Evolutionary conservation across 2,329 filamentous ascomycete genomes (phyloP).

Genomic region (Fusarium sp.): DNA sequence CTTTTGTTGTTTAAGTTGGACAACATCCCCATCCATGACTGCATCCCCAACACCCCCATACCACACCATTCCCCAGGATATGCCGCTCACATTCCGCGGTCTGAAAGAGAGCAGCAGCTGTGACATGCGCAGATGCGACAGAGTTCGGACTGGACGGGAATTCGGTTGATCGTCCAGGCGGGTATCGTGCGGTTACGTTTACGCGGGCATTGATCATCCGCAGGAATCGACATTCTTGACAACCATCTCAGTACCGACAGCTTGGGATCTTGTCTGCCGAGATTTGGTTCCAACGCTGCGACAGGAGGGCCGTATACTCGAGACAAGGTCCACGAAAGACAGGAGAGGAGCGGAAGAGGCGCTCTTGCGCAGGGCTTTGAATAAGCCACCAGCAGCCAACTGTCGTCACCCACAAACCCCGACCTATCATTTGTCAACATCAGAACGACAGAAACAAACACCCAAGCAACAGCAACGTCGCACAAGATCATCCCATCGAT

Average conservation of each 20-base stretch:
- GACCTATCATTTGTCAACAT: neutral
- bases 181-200: neutral
- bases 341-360: neutral
- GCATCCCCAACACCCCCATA: conserved; percentile 7
- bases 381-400: conserved; percentile 2
- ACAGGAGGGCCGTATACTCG: neutral
- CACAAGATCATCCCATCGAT: neutral
- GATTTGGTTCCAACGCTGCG: neutral
- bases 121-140: conserved; percentile 5
- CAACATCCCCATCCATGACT: conserved; percentile 27
- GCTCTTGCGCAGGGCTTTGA: neutral
- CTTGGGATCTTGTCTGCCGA: neutral
- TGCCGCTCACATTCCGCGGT: conserved; percentile 9
- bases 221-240: conserved; percentile 2
- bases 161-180: neutral
- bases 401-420: neutral
- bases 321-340: neutral
- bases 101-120: neutral
- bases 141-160: neutral
- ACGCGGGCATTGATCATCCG: neutral
- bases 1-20: conserved; percentile 37
- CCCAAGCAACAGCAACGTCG: neutral
- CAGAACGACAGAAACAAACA: neutral
- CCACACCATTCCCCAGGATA: conserved; percentile 10
- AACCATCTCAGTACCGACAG: neutral